phyloP scores from a whole-genome alignment of 169 alveolate genomes.

The Plasmodium sp. region DNA sequence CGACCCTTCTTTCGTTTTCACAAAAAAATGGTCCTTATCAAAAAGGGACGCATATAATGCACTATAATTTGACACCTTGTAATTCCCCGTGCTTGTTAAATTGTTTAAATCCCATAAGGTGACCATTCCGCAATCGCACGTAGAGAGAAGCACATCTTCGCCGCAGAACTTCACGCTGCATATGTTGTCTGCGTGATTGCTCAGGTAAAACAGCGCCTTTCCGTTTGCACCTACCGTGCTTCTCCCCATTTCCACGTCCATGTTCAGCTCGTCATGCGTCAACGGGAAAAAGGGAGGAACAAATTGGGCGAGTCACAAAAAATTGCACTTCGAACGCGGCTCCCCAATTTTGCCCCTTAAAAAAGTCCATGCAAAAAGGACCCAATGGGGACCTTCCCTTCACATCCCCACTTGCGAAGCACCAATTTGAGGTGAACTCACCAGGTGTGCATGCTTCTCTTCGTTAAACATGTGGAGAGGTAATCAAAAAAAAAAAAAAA shows the following conservation, averaged over 20 bases:
- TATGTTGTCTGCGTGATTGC: conserved; percentile 45
- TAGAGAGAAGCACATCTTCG: conserved; percentile 8
- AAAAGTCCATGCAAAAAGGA: neutral
- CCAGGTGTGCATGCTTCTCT: neutral
- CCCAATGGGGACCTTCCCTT: neutral
- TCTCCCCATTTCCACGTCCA: neutral
- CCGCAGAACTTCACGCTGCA: conserved; percentile 15
- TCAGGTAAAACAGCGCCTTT: conserved; percentile 10
- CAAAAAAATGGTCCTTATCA: conserved; percentile 19
- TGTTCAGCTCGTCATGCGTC: neutral
- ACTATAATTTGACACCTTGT: conserved; percentile 38
- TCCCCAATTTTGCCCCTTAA: neutral
- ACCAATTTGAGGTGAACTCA: neutral
- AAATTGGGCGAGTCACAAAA: neutral
- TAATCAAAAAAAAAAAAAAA: neutral
- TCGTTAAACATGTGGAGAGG: neutral
- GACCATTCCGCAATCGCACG: conserved; percentile 26
- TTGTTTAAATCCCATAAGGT: conserved; percentile 21
- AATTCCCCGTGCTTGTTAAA: conserved; percentile 8
- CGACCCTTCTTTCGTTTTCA: conserved; percentile 53
- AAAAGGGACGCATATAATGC: conserved; percentile 8
- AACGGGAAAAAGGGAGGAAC: neutral
- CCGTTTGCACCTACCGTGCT: neutral
- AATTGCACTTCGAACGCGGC: neutral
- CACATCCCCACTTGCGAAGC: neutral